Base-by-base conservation (phyloP, 345 rosid species). In the Citrus hindsii region DNA sequence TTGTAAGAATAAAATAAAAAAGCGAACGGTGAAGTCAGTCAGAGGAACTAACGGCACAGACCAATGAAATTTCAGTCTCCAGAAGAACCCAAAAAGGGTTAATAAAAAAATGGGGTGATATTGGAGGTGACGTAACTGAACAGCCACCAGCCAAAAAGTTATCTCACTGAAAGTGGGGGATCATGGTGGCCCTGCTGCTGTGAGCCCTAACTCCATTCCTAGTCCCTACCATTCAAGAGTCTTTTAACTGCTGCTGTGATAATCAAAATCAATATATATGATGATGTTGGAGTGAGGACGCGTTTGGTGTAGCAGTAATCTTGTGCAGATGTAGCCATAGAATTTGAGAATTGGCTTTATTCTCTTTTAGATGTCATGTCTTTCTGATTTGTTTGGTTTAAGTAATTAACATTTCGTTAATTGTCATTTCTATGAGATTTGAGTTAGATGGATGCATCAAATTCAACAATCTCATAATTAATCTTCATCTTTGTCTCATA, bases 81-180 rank as follows among this genome's bases (percentile, higher is more conserved):
- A 75, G 76, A 75, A 71, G 81, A 65, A 58, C 81, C 80, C 79
- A 77, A 65, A 63, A 74, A 75, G 78, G 67, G 70, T 33, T 30
- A 64, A 75, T 62, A 65, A 76, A 32, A 73, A 38, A 51, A 19
- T 21, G 8, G 42, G 46, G 51, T 73, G 71, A 56, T 68, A 66
- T 80, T 25, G 76, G 81, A 35, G 78, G 85, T 88, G 86, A 84
- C 89, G 86, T 84, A 84, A 84, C 80, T 81, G 84, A 79, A 81
- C 86, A 88, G 85, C 80, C 77, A 88, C 85, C 85, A 77, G 78
- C 58, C 22, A 80, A 80, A 81, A 69, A 81, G 24, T 53, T 51
- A 42, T 21, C 6, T 59, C 72, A 62, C 69, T 76, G 85, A 58
- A 80, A 51, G 67, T 73, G 88, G 62, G 62, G 80, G 58, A 79